A percentile compares a stretch with the other conserved stretches of the same genome.
Evolutionary conservation across 208 protist species (phyloP).

Genomic region (Angomonas deanei): DNA sequence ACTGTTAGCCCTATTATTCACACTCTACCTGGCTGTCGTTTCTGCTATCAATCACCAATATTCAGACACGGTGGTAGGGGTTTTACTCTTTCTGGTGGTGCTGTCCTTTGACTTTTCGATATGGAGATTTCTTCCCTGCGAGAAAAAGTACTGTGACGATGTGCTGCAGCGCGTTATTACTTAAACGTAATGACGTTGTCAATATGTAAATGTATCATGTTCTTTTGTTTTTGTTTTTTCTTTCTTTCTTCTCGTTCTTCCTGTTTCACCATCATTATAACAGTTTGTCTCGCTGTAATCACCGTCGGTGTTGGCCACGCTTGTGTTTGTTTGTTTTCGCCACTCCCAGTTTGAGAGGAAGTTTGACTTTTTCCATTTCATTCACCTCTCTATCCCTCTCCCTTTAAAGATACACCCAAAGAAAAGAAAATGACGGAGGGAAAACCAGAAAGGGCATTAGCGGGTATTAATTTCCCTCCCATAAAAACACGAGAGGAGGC

Average conservation of each 20-base stretch:
- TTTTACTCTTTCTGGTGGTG: background rate
- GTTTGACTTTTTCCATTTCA: background rate
- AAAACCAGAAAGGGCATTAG: background rate
- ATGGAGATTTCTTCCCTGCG: background rate
- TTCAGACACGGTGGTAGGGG: background rate
- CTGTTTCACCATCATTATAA: background rate
- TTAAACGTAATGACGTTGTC: background rate
- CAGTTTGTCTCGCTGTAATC: background rate
- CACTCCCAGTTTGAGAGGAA: background rate
- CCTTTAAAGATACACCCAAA: too few species aligned
- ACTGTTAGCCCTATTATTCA: background rate
- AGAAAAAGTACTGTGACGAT: background rate
- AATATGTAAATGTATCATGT: background rate
- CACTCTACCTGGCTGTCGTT: background rate
- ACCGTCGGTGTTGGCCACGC: background rate
- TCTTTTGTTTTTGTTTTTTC: background rate
- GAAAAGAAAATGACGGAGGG: background rate
- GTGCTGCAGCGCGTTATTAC: background rate
- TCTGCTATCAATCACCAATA: background rate
- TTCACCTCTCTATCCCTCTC: background rate
- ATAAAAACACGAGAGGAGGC: constrained; percentile 52
- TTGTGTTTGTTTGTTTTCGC: background rate
- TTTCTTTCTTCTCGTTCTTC: background rate
- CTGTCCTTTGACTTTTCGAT: background rate
- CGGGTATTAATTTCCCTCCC: constrained; percentile 70